Conservation (phyloP, 768 basidiomycete species). For the Agrocybe praecox region DNA sequence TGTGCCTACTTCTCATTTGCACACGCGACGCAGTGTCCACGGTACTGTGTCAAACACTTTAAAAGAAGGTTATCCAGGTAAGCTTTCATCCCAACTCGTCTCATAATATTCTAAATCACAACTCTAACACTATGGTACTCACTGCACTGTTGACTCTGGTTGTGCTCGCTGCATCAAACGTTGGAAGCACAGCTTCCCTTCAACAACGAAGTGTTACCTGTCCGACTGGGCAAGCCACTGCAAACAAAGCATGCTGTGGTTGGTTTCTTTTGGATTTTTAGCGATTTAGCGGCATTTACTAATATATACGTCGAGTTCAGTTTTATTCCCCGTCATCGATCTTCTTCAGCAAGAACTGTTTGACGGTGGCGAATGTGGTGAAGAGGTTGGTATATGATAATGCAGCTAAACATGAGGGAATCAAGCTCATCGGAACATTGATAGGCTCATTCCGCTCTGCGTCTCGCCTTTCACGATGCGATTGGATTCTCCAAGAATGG, state of each 20-base stretch:
- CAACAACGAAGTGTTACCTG: constrained; percentile 20
- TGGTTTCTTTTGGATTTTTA: not conserved
- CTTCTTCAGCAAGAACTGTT: constrained; percentile 31
- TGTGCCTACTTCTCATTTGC: too few relatives aligned
- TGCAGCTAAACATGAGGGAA: not conserved
- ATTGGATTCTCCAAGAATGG: constrained; percentile 19
- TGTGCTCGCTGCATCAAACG: constrained; percentile 3
- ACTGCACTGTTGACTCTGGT: constrained; percentile 8
- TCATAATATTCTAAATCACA: not conserved
- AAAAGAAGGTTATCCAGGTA: not conserved
- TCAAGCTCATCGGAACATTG: too few relatives aligned
- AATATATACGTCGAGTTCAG: not conserved
- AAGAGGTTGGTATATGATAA: constrained; percentile 23
- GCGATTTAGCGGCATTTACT: not conserved
- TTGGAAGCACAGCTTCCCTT: constrained; percentile 11
- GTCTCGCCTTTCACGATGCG: constrained; percentile 19
- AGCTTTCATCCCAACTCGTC: not conserved
- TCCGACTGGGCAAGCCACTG: constrained; percentile 9
- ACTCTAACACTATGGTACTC: constrained; percentile 1
- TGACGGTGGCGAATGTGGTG: constrained; percentile 32
- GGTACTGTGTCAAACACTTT: too few relatives aligned
- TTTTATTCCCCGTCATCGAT: constrained; percentile 17
- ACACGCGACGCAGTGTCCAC: too few relatives aligned
- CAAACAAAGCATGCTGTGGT: constrained; percentile 19
- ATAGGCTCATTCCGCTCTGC: constrained; percentile 17